Evolutionary conservation across 805 yeast genomes (phyloP).

Genomic region (Hanseniaspora vineae): DNA sequence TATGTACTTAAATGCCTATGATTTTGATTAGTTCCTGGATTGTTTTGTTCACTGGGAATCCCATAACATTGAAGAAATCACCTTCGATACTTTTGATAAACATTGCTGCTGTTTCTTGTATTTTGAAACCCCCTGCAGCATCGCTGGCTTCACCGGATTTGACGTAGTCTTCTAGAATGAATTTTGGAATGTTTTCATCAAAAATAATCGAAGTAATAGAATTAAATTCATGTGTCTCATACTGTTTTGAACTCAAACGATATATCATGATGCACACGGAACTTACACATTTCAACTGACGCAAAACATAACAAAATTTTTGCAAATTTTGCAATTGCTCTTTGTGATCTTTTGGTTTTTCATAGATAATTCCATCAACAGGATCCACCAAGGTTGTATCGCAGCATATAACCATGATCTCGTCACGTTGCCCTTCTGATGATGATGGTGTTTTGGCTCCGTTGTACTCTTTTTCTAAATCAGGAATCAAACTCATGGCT

Average conservation of each 20-base stretch:
- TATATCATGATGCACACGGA: constrained; percentile 4
- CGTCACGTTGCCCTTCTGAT: not conserved
- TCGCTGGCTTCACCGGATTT: constrained; percentile 57
- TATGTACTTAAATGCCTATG: not conserved
- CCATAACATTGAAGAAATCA: constrained; percentile 78
- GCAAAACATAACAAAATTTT: constrained; percentile 24
- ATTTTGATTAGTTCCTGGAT: not conserved
- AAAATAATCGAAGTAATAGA: constrained; percentile 32
- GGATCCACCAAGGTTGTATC: constrained; percentile 55
- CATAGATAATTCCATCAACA: constrained; percentile 44
- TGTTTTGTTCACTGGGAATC: constrained; percentile 61
- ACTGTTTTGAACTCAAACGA: constrained; percentile 1
- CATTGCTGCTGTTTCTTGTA: constrained; percentile 61
- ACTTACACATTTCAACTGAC: not conserved
- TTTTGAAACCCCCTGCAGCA: constrained; percentile 89
- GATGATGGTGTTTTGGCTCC: constrained; percentile 2
- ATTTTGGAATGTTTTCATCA: constrained; percentile 28
- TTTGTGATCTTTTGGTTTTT: constrained; percentile 57
- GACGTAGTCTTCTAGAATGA: constrained; percentile 45
- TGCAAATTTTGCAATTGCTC: constrained; percentile 40
- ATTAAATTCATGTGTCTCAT: constrained; percentile 16
- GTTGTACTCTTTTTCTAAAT: constrained; percentile 16
- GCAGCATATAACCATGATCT: constrained; percentile 14
- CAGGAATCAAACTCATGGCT: constrained; percentile 45
- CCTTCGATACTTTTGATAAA: constrained; percentile 57